phyloP scores from a whole-genome alignment of 176 grass and related monocot genomes.

The Calamus simplicifolius region DNA sequence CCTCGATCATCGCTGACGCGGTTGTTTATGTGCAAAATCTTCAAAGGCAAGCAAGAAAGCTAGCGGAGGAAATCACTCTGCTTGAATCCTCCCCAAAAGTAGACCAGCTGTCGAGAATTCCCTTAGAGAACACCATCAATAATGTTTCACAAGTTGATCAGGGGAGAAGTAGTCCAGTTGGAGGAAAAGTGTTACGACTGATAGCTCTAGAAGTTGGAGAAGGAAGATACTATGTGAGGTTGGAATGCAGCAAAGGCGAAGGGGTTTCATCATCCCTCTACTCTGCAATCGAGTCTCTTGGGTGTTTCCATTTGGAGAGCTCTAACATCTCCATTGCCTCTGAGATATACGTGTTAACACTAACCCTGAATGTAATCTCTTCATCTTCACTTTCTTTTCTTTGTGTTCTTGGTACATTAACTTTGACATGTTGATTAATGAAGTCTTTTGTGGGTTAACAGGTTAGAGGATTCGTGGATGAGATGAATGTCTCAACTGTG shows the following conservation, averaged over 20 bases:
- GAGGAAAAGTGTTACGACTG: constrained; percentile 34
- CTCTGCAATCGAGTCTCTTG: constrained; percentile 53
- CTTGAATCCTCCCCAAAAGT: constrained; percentile 37
- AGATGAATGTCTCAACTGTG: too few species aligned
- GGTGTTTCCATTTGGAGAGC: constrained; percentile 52
- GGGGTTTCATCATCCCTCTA: constrained; percentile 47
- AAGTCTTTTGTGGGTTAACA: background rate
- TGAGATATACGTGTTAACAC: constrained; percentile 37
- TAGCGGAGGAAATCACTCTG: constrained; percentile 48
- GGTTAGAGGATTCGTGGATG: constrained; percentile 13
- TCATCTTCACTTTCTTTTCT: background rate
- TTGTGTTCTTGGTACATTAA: background rate
- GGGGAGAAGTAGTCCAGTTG: background rate
- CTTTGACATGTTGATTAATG: background rate
- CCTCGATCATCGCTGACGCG: constrained; percentile 84
- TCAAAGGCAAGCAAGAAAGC: constrained; percentile 51
- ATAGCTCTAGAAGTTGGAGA: constrained; percentile 44
- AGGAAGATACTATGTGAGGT: constrained; percentile 47
- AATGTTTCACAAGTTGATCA: background rate
- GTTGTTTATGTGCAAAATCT: constrained; percentile 60
- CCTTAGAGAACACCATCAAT: background rate
- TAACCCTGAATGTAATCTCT: constrained; percentile 52
- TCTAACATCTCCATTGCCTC: constrained; percentile 42
- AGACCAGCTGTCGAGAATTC: constrained; percentile 8
- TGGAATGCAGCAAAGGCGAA: constrained; percentile 46